Evolutionary conservation across 257 asterid species (phyloP), one percentile per base, ranked within the genome.

Genomic region (Ilex aquifolium): DNA sequence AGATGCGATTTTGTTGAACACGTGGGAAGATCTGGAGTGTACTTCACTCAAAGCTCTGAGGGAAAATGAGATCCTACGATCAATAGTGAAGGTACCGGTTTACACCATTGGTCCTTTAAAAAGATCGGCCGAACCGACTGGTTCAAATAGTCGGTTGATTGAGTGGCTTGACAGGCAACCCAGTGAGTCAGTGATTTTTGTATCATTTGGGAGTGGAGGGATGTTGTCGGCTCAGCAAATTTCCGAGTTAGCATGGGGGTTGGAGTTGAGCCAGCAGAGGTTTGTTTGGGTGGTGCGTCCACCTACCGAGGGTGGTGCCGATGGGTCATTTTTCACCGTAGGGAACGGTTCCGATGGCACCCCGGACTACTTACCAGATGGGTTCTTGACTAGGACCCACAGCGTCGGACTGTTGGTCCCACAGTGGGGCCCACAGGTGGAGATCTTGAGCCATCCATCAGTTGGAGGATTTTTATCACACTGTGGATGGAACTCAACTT

Each of bases 401-500:
- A 51, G 31, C 8, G 7, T 59, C 10, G 74, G 74, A 7, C 6
- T 56, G 0, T 15, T 64, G 4, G 50, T 69, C 2, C 67, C 44
- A 2, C 15, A 3, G 2, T 69, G 79, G 74, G 66, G 56, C 0
- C 53, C 44, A 32, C 72, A 69, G 32, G 52, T 36, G 21, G 60
- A 55, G 49, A 61, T 74, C 0, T 32, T 74, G 52, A 46, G 57
- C 15, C 79, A 74, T 49, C 65, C 59, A 21, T 61, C 75, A 15
- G 51, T 65, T 0, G 54, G 72, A 42, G 72, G 69, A 17, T 74
- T 74, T 52, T 17, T 69, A n/a, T 54, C 75, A 2, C 75, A 74
- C 39, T 61, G 79, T 49, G 79, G 75, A 8, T 69, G 79, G 75
- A 74, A 64, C 56, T 68, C 69, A 13, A 44, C 46, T 10, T 5